Base-by-base conservation (phyloP, 2,329 filamentous ascomycete species). In the Epichloe brachyelytri region DNA sequence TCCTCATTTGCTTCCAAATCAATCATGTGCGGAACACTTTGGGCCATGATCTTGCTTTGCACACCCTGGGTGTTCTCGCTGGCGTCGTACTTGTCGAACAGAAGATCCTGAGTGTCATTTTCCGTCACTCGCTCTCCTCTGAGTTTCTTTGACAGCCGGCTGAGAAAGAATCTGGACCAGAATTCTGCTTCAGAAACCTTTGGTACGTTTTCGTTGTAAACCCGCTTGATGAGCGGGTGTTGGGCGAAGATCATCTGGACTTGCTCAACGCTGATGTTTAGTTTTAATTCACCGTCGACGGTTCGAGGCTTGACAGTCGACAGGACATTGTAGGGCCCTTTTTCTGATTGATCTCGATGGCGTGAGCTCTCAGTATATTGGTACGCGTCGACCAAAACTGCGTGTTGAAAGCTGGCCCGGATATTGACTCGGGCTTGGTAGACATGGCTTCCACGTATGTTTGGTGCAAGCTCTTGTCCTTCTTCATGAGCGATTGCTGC, bases 331-430 rank as follows among this genome's bases (percentile, higher is more conserved):
- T 96, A 96, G 3, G 88, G 82, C 5, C 91, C 57, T 86, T 85
- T 59, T 83, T 85, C 70, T 98, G 94, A 53, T 80, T 82, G 51
- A 79, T 82, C 67, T 97, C 89, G 44, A 95, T 93, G 2, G 89
- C 90, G 69, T 96, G 87, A 0, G 91, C 86, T 12, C 93, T 85
- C 33, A 98, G 76, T 34, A 96, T 73, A 64, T 88, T 88, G 45
- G 90, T 79, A 44, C 94, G 79, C 2, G 88, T 88, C 1, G 88
- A 88, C 93, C 93, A 98, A 70, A 98, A 98, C 65, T 96, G 91
- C 1, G 82, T 75, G 58, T 91, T 89, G 66, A 97, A 95, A 43
- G 89, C 84, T 2, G 79, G 79, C 30, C 85, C 81, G 0, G 85
- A 84, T 54, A 97, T 84, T 2, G 85, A 83, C 7, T 91, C 85